Base-by-base conservation (phyloP, 306 rosid genomes). In the Castanea mollissima region DNA sequence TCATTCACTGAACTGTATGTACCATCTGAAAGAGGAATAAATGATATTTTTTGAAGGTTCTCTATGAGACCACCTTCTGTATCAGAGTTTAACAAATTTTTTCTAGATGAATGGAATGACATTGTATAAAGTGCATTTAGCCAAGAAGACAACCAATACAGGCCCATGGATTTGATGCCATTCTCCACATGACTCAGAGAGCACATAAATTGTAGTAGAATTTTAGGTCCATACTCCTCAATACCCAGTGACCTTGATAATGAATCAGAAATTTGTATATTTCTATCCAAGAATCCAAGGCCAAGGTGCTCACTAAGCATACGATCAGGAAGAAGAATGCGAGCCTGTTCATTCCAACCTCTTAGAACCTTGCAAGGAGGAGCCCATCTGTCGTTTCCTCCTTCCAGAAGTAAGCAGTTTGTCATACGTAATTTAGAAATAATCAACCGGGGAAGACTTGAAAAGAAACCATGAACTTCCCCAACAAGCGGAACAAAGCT, bases 381-480 rank as follows among this genome's bases (percentile, higher is more conserved):
- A 78, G 78, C 86, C 97, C 97, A 94, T 83, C 79, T 89, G 82
- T 79, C 73, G 41, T 78, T 80, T 71, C 80, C 83, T 58, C 95
- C 90, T 76, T 94, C 99, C 82, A 87, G 82, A 83, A 94, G 91
- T 83, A 94, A 84, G 86, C 97, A 92, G 82, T 91, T 91, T 55
- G 92, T 83, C 82, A 81, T 82, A 16, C 97, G 94, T 74, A 94
- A 78, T 58, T 89, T 89, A 68, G 90, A 88, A 86, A 91, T 85
- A 74, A 92, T 87, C 87, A 90, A 79, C 21, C 93, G 92, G 16
- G 97, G 97, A 83, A 94, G 97, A 84, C 89, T 81, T 20, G 95
- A 88, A 86, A 94, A 94, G 85, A 94, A 94, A 55, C 99, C 97
- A 74, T 94, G 97, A 74, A 92, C 97, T 79, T 94, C 99, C 73